Percentiles rank a stretch among this genome's conserved stretches.
phyloP scores from a whole-genome alignment of 306 rosid species.

The Datisca glomerata region DNA sequence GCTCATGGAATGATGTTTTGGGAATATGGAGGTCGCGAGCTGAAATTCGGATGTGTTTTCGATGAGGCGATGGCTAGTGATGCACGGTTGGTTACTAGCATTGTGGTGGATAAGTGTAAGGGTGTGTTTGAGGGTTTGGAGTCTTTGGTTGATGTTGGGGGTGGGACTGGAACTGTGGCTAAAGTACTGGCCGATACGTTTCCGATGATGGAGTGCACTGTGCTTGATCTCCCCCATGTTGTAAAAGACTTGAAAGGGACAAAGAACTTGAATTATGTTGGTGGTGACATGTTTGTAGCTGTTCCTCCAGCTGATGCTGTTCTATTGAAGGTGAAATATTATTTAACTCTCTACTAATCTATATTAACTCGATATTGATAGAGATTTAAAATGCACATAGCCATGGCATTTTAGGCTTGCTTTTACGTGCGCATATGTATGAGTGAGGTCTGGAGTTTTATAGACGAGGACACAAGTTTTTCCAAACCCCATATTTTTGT shows the following conservation, averaged over 20 bases:
- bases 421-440: no score
- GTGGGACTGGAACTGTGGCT: slow-evolving; percentile 40
- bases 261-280: slow-evolving; percentile 22
- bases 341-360: no score
- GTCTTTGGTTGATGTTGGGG: slow-evolving; percentile 44
- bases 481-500: no score
- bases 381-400: no score
- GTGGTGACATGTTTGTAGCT: slow-evolving; percentile 38
- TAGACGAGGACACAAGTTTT: no score
- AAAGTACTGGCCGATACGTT: slow-evolving; percentile 27
- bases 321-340: slow-evolving; percentile 14
- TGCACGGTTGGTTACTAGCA: slow-evolving; percentile 20
- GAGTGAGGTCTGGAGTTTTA: no score
- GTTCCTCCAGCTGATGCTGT: slow-evolving; percentile 30
- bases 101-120: slow-evolving; percentile 25
- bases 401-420: no score
- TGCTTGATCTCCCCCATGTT: slow-evolving; percentile 45
- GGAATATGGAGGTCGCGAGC: slow-evolving; percentile 19
- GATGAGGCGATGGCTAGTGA: slow-evolving; percentile 47
- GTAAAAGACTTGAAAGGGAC: slow-evolving; percentile 24
- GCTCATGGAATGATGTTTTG: slow-evolving; percentile 26
- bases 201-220: slow-evolving; percentile 29
- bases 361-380: no score
- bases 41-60: slow-evolving; percentile 9
- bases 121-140: slow-evolving; percentile 27